Conservation (phyloP, 2,329 filamentous ascomycete species). For the Raffaelea arxii region DNA sequence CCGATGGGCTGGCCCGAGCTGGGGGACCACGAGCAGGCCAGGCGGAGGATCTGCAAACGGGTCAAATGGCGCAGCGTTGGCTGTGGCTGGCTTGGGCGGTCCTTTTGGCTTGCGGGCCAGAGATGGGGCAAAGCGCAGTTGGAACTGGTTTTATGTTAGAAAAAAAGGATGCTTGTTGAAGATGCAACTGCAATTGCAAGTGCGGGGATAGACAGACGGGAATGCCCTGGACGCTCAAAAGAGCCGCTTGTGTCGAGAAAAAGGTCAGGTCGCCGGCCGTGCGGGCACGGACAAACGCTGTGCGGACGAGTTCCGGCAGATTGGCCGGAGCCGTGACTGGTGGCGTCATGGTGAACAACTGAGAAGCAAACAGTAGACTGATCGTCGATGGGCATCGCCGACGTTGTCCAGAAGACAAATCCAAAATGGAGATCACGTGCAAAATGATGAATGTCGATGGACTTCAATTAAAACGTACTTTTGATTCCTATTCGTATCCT, state of each 20-base stretch:
- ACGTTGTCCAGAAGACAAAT: too few relatives aligned
- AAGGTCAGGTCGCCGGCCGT: slow-evolving; percentile 40
- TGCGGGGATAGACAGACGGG: slow-evolving; percentile 25
- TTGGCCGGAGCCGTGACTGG: slow-evolving; percentile 31
- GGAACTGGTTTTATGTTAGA: slow-evolving; percentile 41
- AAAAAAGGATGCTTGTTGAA: not conserved
- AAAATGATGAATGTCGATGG: too few relatives aligned
- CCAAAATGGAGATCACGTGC: too few relatives aligned
- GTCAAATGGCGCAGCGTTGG: slow-evolving; percentile 30
- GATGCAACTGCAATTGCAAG: not conserved
- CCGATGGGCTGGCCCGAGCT: slow-evolving; percentile 36
- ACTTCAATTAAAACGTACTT: too few relatives aligned
- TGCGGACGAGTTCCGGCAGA: slow-evolving; percentile 40
- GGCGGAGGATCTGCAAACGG: slow-evolving; percentile 54
- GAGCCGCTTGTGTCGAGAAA: slow-evolving; percentile 42
- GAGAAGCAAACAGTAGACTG: not conserved
- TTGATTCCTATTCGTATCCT: too few relatives aligned
- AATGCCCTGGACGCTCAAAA: slow-evolving; percentile 32
- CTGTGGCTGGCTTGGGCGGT: slow-evolving; percentile 27
- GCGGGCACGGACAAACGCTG: slow-evolving; percentile 37
- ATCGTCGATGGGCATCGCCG: not conserved
- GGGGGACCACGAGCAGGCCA: slow-evolving; percentile 44
- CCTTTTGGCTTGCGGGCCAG: slow-evolving; percentile 56
- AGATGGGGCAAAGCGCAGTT: slow-evolving; percentile 60
- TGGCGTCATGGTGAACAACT: slow-evolving; percentile 8